phyloP scores from a whole-genome alignment of 352 stramenopile genomes.

The Thalassiosira hispida region DNA sequence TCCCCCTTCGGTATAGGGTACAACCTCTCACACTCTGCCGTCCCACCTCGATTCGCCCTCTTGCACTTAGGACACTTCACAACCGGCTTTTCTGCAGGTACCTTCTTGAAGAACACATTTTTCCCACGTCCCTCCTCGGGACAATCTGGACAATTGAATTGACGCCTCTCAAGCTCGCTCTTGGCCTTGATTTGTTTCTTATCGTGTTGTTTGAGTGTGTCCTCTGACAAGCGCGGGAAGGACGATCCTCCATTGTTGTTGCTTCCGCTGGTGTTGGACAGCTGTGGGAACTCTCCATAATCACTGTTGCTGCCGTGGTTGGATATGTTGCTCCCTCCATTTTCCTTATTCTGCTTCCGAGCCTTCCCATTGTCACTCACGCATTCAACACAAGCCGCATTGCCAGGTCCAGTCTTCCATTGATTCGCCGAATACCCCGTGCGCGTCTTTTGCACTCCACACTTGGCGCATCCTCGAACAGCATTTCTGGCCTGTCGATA shows the following conservation, averaged over 20 bases:
- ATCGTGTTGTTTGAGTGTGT: conserved; percentile 24
- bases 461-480: conserved; percentile 22
- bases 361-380: background rate
- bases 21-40: conserved; percentile 35
- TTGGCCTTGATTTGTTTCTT: conserved; percentile 17
- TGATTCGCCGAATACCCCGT: conserved; percentile 31
- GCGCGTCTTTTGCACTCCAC: conserved; percentile 29
- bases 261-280: background rate
- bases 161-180: conserved; percentile 41
- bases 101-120: conserved; percentile 57
- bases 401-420: conserved; percentile 34
- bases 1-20: conserved; percentile 53
- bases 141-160: conserved; percentile 59
- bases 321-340: background rate
- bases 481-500: conserved; percentile 43
- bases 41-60: conserved; percentile 11
- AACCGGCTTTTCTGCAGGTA: conserved; percentile 50
- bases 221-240: conserved; percentile 14
- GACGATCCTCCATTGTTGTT: background rate
- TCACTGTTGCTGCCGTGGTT: conserved; percentile 3
- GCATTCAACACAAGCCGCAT: conserved; percentile 28
- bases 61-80: conserved; percentile 62
- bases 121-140: conserved; percentile 43
- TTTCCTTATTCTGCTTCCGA: conserved; percentile 14
- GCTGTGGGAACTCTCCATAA: background rate